These are phyloP conservation scores for Suillus brevipes DNA, from an alignment of 768 basidiomycete genomes.

Conservation along the genomic window DNA sequence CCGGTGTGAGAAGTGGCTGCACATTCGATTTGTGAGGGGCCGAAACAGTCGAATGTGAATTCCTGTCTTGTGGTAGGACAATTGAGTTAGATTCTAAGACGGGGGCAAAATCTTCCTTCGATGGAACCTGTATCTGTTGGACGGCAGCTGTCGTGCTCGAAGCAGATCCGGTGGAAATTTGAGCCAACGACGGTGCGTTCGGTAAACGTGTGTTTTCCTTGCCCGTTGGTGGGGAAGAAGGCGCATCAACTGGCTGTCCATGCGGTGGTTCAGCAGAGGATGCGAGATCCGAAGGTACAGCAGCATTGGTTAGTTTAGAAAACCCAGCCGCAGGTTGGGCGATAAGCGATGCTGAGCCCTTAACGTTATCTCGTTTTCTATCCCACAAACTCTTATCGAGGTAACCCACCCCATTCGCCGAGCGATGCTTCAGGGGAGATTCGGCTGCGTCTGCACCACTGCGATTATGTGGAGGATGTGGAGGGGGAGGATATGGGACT, in stretches of 20 bases:
- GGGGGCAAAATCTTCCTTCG: neutral
- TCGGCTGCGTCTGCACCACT: neutral
- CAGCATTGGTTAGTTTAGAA: neutral
- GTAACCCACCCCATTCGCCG: neutral
- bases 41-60: neutral
- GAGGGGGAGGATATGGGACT: neutral
- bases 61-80: neutral
- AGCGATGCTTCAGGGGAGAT: slow-evolving; percentile 6
- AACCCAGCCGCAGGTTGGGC: neutral
- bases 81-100: neutral
- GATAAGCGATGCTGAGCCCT: too few species aligned
- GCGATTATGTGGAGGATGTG: neutral
- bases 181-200: neutral
- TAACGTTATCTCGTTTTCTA: neutral
- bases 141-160: neutral
- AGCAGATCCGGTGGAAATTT: neutral
- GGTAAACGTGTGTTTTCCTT: neutral
- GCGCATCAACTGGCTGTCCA: too few species aligned
- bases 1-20: neutral
- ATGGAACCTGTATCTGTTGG: neutral
- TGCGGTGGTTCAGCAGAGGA: neutral
- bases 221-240: neutral
- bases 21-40: neutral
- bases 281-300: neutral
- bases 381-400: neutral